These are phyloP conservation scores for Termitomyces sp. DNA, from an alignment of 768 basidiomycete species.

Conservation along the genomic window DNA sequence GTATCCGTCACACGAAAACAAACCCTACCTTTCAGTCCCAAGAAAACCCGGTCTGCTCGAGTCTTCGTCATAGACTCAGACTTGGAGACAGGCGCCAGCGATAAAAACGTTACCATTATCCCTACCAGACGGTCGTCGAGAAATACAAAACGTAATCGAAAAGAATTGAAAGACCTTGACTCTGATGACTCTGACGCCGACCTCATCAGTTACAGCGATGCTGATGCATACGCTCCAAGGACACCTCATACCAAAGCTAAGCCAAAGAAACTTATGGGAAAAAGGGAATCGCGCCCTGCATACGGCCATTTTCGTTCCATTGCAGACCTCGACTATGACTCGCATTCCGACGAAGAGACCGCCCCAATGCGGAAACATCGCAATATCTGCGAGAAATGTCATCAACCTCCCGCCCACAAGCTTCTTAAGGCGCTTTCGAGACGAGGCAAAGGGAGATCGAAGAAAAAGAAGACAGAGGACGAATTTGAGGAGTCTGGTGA, in stretches of 20 bases:
- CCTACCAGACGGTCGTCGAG: conserved; percentile 49
- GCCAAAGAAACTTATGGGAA: conserved; percentile 20
- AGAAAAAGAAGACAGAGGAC: conserved; percentile 43
- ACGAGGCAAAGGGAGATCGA: conserved; percentile 37
- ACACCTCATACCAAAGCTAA: conserved; percentile 10
- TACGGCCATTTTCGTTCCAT: conserved; percentile 46
- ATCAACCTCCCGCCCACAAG: conserved; percentile 53
- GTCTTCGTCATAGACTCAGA: conserved; percentile 36
- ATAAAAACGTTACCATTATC: conserved; percentile 25
- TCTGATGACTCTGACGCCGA: conserved; percentile 28
- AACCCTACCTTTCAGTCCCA: conserved; percentile 65
- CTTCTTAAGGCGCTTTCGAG: conserved; percentile 37
- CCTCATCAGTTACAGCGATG: conserved; percentile 31
- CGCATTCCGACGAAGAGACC: conserved; percentile 53
- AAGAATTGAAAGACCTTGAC: conserved; percentile 29
- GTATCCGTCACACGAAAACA: conserved; percentile 19
- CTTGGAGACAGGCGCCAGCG: conserved; percentile 21
- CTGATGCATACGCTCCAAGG: conserved; percentile 16
- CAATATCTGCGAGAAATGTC: conserved; percentile 69
- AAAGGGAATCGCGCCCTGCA: conserved; percentile 30
- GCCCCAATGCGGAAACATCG: conserved; percentile 60
- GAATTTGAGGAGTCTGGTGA: conserved; percentile 53
- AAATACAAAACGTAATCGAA: conserved; percentile 47
- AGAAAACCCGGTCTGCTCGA: conserved; percentile 47
- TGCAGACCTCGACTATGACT: conserved; percentile 41